Percentiles rank a stretch among this genome's conserved stretches.
Evolutionary conservation across 129 eudicot genomes (phyloP).

Genomic region (Ambrosia trifida): DNA sequence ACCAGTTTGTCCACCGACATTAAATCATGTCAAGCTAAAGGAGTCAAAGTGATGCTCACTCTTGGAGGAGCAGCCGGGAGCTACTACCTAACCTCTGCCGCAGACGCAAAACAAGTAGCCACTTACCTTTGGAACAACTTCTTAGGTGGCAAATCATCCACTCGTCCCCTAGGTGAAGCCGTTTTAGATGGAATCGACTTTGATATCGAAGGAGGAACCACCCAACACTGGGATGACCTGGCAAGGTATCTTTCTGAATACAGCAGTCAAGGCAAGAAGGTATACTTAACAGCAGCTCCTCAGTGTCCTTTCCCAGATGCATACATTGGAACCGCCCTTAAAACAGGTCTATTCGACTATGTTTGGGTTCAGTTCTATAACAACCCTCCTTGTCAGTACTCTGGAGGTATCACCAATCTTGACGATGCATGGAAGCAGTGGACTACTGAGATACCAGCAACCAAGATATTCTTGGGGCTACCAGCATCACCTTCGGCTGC

Average conservation of each 20-base stretch:
- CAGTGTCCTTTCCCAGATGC: slow-evolving; percentile 48
- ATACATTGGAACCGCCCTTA: slow-evolving; percentile 31
- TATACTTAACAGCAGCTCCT: slow-evolving; percentile 42
- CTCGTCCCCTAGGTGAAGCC: slow-evolving; percentile 37
- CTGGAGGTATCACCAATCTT: slow-evolving; percentile 22
- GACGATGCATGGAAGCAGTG: slow-evolving; percentile 40
- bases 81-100: slow-evolving; percentile 35
- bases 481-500: slow-evolving; percentile 47
- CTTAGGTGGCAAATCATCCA: slow-evolving; percentile 35
- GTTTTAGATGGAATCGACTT: slow-evolving; percentile 44
- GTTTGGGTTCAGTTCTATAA: slow-evolving; percentile 39
- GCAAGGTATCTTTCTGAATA: slow-evolving; percentile 30
- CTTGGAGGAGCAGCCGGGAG: slow-evolving; percentile 38
- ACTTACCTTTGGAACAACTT: slow-evolving; percentile 41
- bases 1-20: slow-evolving; percentile 29
- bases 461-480: slow-evolving; percentile 47
- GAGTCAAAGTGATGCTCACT: slow-evolving; percentile 38
- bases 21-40: slow-evolving; percentile 29
- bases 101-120: slow-evolving; percentile 40
- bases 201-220: slow-evolving; percentile 41
- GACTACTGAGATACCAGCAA: slow-evolving; percentile 32
- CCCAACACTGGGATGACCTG: slow-evolving; percentile 37
- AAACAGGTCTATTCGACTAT: slow-evolving; percentile 38
- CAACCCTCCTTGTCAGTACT: slow-evolving; percentile 40
- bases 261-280: slow-evolving; percentile 29